Percentiles rank a stretch among this genome's conserved stretches.
These are phyloP conservation scores for Mrakia blollopis DNA, from an alignment of 768 basidiomycete genomes.

Conservation along the genomic window DNA sequence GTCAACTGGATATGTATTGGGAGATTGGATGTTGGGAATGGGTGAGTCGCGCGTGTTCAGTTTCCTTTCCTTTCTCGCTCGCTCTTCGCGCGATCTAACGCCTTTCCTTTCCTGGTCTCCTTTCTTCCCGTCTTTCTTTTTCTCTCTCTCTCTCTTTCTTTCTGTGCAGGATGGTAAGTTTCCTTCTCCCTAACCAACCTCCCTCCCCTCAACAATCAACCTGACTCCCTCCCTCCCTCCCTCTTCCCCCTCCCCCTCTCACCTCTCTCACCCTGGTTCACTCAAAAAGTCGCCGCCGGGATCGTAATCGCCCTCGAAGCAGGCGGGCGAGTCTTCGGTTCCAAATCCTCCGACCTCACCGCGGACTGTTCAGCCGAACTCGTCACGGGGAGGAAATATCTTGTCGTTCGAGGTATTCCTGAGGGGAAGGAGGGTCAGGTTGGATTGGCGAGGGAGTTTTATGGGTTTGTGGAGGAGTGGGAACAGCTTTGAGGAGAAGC, in stretches of 20 bases:
- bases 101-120: background rate
- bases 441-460: slow-evolving; percentile 77
- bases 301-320: slow-evolving; percentile 87
- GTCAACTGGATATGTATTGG: slow-evolving; percentile 81
- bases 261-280: slow-evolving; percentile 57
- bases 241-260: background rate
- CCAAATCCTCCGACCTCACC: slow-evolving; percentile 42
- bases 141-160: slow-evolving; percentile 46
- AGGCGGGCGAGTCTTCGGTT: slow-evolving; percentile 72
- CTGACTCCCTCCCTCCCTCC: slow-evolving; percentile 41
- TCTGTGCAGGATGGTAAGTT: too few relatives aligned
- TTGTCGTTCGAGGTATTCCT: slow-evolving; percentile 54
- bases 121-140: slow-evolving; percentile 52
- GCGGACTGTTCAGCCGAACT: slow-evolving; percentile 58
- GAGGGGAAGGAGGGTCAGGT: slow-evolving; percentile 66
- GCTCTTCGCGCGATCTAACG: background rate
- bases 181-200: background rate
- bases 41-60: background rate
- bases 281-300: slow-evolving; percentile 87
- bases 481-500: slow-evolving; percentile 25
- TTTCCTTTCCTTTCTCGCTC: background rate
- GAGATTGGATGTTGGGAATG: slow-evolving; percentile 44
- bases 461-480: slow-evolving; percentile 47
- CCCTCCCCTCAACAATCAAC: slow-evolving; percentile 33
- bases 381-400: slow-evolving; percentile 70